These are phyloP conservation scores for Cupressus sempervirens DNA, from an alignment of 75 land plant species.

Conservation along the genomic window DNA sequence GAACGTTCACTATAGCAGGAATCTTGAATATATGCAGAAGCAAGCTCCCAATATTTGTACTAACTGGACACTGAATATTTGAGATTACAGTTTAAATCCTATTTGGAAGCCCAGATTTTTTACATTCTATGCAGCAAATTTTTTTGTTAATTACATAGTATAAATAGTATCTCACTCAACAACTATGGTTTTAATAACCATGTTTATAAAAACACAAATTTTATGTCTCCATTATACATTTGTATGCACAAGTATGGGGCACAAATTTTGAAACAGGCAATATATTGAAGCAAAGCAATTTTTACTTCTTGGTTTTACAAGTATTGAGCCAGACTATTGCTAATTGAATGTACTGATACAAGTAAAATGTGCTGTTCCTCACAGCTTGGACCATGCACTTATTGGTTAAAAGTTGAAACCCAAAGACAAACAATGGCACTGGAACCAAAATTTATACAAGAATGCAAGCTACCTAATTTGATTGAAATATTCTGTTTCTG, in stretches of 20 bases:
- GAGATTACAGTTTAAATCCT: neutral
- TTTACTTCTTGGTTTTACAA: neutral
- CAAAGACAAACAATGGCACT: neutral
- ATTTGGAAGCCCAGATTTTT: neutral
- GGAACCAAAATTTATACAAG: neutral
- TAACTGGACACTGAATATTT: neutral
- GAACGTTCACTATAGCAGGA: neutral
- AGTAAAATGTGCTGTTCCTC: neutral
- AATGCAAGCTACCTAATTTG: neutral
- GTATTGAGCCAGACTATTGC: neutral
- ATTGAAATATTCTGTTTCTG: neutral
- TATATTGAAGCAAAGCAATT: neutral
- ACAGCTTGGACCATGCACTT: neutral
- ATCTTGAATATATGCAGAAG: neutral
- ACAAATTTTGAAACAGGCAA: neutral
- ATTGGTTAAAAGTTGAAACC: constrained; percentile 6
- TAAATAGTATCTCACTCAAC: constrained; percentile 3
- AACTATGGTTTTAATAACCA: neutral
- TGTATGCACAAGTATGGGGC: neutral
- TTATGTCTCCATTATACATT: neutral
- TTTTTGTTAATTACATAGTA: neutral
- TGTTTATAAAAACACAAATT: neutral
- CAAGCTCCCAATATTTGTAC: neutral
- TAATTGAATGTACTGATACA: neutral
- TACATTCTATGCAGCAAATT: neutral